Conservation (phyloP, 176 grass and related monocot species). For the Carex kokanica region DNA sequence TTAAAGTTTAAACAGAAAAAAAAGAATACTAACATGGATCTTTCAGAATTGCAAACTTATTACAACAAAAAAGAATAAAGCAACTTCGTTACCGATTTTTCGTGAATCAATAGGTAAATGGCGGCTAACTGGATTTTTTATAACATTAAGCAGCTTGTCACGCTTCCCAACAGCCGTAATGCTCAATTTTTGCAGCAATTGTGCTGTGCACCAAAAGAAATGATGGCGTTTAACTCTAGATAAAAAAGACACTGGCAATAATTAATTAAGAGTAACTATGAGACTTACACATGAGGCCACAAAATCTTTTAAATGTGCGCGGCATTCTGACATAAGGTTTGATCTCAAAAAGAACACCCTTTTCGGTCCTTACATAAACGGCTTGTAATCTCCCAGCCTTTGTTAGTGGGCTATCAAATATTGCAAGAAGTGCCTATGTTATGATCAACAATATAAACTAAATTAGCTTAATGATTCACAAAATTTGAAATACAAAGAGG, state of each 20-base stretch:
- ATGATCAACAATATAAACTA: conserved; percentile 8
- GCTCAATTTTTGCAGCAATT: conserved; percentile 94
- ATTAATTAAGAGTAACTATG: conserved; percentile 2
- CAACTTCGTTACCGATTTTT: conserved; percentile 63
- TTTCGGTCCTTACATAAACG: conserved; percentile 92
- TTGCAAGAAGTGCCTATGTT: conserved; percentile 75
- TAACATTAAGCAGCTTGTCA: conserved; percentile 94
- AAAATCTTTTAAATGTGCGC: conserved; percentile 84
- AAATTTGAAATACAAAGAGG: not conserved
- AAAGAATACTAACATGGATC: conserved; percentile 4
- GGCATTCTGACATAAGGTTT: conserved; percentile 92
- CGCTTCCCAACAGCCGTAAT: conserved; percentile 84
- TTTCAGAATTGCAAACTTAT: conserved; percentile 23
- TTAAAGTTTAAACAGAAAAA: not conserved
- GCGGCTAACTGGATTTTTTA: conserved; percentile 90
- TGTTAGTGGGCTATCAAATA: conserved; percentile 93
- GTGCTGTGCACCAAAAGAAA: conserved; percentile 52
- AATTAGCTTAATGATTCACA: not conserved
- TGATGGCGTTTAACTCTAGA: conserved; percentile 15
- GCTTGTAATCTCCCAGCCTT: conserved; percentile 93
- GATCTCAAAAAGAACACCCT: conserved; percentile 91
- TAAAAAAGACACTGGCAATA: not conserved
- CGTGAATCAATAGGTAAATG: conserved; percentile 69
- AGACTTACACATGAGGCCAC: conserved; percentile 88
- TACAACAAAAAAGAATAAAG: not conserved